phyloP scores from a whole-genome alignment of 441 rosid species.

The Theobroma grandiflorum region DNA sequence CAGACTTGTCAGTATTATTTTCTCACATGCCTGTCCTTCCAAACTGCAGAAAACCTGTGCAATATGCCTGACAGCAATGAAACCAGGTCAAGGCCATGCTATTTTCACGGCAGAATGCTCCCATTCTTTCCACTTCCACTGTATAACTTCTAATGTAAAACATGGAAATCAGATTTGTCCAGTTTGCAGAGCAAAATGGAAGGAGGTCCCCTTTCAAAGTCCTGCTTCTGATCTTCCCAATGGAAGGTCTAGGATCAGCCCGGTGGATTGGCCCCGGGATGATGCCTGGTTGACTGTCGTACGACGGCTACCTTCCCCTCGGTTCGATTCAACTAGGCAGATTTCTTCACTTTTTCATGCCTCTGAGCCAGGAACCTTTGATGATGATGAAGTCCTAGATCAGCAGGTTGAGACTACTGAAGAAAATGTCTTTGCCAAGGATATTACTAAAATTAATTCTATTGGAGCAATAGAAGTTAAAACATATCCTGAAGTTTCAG shows the following conservation, averaged over 20 bases:
- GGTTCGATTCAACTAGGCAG: slow-evolving; percentile 46
- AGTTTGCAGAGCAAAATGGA: slow-evolving; percentile 79
- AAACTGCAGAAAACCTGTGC: slow-evolving; percentile 65
- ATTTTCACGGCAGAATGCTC: slow-evolving; percentile 85
- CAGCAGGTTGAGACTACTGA: slow-evolving; percentile 35
- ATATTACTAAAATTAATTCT: slow-evolving; percentile 30
- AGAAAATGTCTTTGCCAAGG: slow-evolving; percentile 23
- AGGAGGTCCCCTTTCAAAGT: slow-evolving; percentile 63
- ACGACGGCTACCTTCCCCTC: slow-evolving; percentile 49
- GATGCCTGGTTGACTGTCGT: slow-evolving; percentile 48
- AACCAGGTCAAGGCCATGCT: slow-evolving; percentile 73
- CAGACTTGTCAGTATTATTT: neutral
- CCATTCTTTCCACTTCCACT: slow-evolving; percentile 80
- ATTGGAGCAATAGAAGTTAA: slow-evolving; percentile 49
- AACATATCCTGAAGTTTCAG: slow-evolving; percentile 65
- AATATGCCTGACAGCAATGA: slow-evolving; percentile 66
- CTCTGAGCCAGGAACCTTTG: slow-evolving; percentile 59
- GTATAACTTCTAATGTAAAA: slow-evolving; percentile 73
- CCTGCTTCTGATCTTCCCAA: slow-evolving; percentile 39
- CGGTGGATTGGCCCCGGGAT: slow-evolving; percentile 43
- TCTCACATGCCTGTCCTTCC: slow-evolving; percentile 30
- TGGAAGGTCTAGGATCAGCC: slow-evolving; percentile 42
- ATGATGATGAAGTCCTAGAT: slow-evolving; percentile 67
- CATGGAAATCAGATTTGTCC: slow-evolving; percentile 82
- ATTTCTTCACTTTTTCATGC: slow-evolving; percentile 42